Percentiles rank a stretch among this genome's conserved stretches.
These are phyloP conservation scores for Meira nashicola DNA, from an alignment of 1,284 basidiomycete genomes.

Conservation along the genomic window DNA sequence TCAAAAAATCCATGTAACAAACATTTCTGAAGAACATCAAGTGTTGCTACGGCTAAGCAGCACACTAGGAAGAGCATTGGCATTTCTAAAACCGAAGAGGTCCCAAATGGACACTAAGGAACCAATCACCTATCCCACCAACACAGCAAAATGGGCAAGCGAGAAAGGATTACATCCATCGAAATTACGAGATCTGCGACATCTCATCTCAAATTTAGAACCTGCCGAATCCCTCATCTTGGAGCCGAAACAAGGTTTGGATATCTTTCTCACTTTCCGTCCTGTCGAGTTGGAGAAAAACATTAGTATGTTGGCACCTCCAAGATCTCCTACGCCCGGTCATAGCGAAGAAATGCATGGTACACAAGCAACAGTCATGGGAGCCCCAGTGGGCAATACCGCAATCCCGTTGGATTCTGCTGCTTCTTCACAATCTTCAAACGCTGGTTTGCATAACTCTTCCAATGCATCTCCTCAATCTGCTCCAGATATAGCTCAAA, in stretches of 20 bases:
- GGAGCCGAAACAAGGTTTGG: constrained; percentile 26
- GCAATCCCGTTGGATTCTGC: neutral
- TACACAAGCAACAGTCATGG: neutral
- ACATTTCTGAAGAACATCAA: constrained; percentile 20
- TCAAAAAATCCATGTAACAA: constrained; percentile 27
- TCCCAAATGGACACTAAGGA: constrained; percentile 24
- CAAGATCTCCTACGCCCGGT: neutral
- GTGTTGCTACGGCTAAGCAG: constrained; percentile 37
- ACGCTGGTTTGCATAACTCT: neutral
- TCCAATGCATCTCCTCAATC: neutral
- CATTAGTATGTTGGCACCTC: neutral
- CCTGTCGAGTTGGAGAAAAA: constrained; percentile 15
- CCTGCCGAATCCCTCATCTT: constrained; percentile 35
- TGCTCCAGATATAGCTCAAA: neutral
- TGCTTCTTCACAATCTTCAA: neutral
- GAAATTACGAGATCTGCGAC: constrained; percentile 42
- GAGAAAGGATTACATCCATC: constrained; percentile 39
- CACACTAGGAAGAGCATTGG: constrained; percentile 31
- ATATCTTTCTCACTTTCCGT: constrained; percentile 37
- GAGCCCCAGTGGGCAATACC: too few species aligned
- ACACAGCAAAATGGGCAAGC: constrained; percentile 39
- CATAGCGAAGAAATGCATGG: neutral
- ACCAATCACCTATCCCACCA: constrained; percentile 35
- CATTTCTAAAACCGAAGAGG: constrained; percentile 37
- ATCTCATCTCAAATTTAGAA: constrained; percentile 44